Evolutionary conservation across 345 rosid genomes (phyloP).

Genomic region (Iberis pinnata): DNA sequence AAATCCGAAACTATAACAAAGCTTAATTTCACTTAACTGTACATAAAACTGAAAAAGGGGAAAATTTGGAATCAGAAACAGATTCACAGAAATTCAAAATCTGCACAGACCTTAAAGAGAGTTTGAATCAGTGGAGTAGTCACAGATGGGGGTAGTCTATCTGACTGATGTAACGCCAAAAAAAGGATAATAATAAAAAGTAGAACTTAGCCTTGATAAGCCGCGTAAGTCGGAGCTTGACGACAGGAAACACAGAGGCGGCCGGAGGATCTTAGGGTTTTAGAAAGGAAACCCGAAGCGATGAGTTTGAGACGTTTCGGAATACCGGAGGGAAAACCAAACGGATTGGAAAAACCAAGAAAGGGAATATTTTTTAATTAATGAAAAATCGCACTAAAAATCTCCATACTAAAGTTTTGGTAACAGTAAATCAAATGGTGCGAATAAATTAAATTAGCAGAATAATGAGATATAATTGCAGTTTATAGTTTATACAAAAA

Average conservation of each 20-base stretch:
- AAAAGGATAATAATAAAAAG: not conserved
- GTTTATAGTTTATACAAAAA: too few relatives aligned
- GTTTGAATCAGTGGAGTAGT: not conserved
- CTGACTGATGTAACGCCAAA: not conserved
- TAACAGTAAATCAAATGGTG: too few relatives aligned
- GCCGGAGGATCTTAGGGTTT: conserved; percentile 33
- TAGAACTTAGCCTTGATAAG: not conserved
- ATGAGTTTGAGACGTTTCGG: conserved; percentile 10
- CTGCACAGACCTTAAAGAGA: not conserved
- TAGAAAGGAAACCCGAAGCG: not conserved
- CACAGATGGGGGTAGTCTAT: not conserved
- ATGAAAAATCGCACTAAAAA: too few relatives aligned
- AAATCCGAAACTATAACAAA: too few relatives aligned
- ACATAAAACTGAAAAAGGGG: too few relatives aligned
- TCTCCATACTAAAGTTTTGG: too few relatives aligned
- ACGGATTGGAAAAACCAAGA: not conserved
- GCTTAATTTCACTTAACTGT: not conserved
- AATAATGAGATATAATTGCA: too few relatives aligned
- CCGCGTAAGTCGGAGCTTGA: not conserved
- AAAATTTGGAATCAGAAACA: not conserved
- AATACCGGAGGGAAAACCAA: conserved; percentile 21
- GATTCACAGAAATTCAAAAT: not conserved
- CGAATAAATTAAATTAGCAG: too few relatives aligned
- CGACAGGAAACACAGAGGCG: conserved; percentile 16
- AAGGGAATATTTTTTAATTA: too few relatives aligned